Evolutionary conservation across 148 eudicot genomes (phyloP).

Genomic region (Simmondsia chinensis): DNA sequence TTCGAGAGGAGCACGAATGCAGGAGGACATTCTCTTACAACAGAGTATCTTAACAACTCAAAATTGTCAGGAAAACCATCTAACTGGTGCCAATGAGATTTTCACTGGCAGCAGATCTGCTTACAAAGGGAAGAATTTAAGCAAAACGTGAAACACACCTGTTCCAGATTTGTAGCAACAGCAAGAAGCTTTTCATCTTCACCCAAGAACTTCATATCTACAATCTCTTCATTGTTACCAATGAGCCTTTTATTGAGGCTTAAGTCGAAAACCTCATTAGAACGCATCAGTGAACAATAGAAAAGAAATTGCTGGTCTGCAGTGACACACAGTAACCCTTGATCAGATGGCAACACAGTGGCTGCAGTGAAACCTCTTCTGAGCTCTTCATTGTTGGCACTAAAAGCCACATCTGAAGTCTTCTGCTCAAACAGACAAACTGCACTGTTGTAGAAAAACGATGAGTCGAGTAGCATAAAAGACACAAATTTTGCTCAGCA

Average conservation of each 20-base stretch:
- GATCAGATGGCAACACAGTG: constrained; percentile 63
- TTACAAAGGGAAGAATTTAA: background rate
- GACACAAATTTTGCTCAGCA: too few species aligned
- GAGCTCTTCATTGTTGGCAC: constrained; percentile 49
- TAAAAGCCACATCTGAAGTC: constrained; percentile 67
- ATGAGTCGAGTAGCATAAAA: constrained; percentile 4
- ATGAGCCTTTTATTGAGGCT: constrained; percentile 57
- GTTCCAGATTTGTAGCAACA: constrained; percentile 93
- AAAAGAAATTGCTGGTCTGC: constrained; percentile 94
- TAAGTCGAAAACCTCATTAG: constrained; percentile 43
- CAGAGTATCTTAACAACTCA: too few species aligned
- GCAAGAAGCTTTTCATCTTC: constrained; percentile 91
- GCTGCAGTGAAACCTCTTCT: constrained; percentile 90
- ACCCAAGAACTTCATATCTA: constrained; percentile 91
- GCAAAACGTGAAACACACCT: constrained; percentile 25
- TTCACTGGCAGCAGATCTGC: background rate
- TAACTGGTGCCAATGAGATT: background rate
- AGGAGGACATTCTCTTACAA: too few species aligned
- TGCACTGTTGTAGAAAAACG: constrained; percentile 46
- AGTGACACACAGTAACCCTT: constrained; percentile 73
- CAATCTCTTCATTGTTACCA: constrained; percentile 89
- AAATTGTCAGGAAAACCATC: too few species aligned
- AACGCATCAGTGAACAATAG: constrained; percentile 36
- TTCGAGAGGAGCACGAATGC: too few species aligned
- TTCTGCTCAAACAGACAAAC: constrained; percentile 74